Conservation (phyloP, 2,329 filamentous ascomycete species). For the Xylariaceae sp. region DNA sequence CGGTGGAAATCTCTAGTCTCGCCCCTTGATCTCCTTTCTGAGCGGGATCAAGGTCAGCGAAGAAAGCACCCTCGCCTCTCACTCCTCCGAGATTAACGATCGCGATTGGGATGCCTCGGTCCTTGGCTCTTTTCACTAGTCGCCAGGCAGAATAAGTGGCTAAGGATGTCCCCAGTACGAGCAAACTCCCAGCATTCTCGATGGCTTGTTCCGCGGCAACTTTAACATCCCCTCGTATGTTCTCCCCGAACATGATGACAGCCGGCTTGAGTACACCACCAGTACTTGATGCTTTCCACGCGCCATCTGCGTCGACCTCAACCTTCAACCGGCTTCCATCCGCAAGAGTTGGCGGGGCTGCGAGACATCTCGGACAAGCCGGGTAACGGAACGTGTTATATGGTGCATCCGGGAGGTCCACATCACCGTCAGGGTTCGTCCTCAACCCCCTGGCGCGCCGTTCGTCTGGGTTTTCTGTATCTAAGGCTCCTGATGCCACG, state of each 20-base stretch:
- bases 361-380: constrained; percentile 79
- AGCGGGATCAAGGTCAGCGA: constrained; percentile 55
- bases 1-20: constrained; percentile 60
- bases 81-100: constrained; percentile 88
- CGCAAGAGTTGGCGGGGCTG: constrained; percentile 57
- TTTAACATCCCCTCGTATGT: constrained; percentile 72
- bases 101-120: constrained; percentile 81
- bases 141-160: constrained; percentile 97
- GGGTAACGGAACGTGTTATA: constrained; percentile 93
- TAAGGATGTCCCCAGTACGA: constrained; percentile 86
- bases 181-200: constrained; percentile 72
- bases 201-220: constrained; percentile 76
- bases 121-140: constrained; percentile 79
- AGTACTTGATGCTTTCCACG: constrained; percentile 67
- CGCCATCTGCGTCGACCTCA: constrained; percentile 76
- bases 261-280: constrained; percentile 89
- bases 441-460: constrained; percentile 70
- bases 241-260: constrained; percentile 96
- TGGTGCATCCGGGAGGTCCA: constrained; percentile 83
- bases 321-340: constrained; percentile 63
- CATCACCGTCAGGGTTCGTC: constrained; percentile 92
- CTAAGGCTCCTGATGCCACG: constrained; percentile 72
- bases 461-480: constrained; percentile 75
- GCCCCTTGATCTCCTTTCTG: constrained; percentile 57
- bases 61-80: constrained; percentile 75